Evolutionary conservation across 495 filamentous ascomycete species (phyloP), one percentile per base, ranked within the genome.

Genomic region (Platismatia glauca): DNA sequence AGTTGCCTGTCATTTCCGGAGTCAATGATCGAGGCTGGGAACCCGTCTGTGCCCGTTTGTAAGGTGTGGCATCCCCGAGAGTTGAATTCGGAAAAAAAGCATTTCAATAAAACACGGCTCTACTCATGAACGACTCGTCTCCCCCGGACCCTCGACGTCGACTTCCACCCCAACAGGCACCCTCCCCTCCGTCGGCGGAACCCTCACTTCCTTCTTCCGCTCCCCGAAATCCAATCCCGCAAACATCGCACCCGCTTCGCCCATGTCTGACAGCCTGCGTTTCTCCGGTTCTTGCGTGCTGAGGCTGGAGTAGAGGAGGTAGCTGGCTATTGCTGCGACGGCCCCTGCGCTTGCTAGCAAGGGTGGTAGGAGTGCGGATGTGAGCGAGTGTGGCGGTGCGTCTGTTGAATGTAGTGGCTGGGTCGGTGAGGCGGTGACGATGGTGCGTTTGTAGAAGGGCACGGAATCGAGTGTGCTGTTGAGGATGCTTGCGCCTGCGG

Each of bases 171-270:
- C 61, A 33, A 63, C 33, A 1, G 53, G 58, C 48, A 57, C 53
- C 27, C 50, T n/a, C 27, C n/a, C 27, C 20, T 24, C 48, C 31
- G 15, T 27, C 18, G 8, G 16, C 38, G 15, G 33, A 18, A 20
- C 4, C 55, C 29, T 31, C 2, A 12, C 41, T 27, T 37, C 22
- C 7, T n/a, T 35, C 44, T 29, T 12, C 22, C 7, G 44, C 27
- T 34, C 24, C 55, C 59, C 55, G 31, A 57, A 67, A 53, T 62
- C 58, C 33, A 67, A 24, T 4, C 37, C 59, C 18, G 33, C 55
- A 31, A 69, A 56, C n/a, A 67, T 55, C 24, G 66, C 67, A n/a
- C 67, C 67, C 16, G 67, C 67, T 41, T 69, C 67, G 12, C 67
- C 67, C 66, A 69, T 64, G 20, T 68, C 66, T 8, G 34, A 22